phyloP scores from a whole-genome alignment of 345 rosid genomes.

The Camelina laxa region DNA sequence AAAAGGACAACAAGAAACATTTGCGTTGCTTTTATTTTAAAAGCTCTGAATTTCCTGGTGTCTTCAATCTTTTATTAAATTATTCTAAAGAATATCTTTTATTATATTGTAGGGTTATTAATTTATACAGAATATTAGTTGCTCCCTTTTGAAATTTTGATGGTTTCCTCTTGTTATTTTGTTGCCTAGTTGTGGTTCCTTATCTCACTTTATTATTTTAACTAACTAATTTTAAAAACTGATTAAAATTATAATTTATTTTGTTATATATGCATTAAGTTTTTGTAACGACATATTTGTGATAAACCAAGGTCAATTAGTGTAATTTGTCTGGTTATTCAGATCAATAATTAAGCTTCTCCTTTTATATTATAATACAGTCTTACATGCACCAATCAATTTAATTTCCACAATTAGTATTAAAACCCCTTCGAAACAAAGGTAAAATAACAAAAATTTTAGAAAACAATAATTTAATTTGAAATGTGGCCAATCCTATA shows the following conservation, averaged over 20 bases:
- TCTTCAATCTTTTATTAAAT: constrained; percentile 40
- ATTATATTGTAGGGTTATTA: constrained; percentile 37
- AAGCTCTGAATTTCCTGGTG: constrained; percentile 50
- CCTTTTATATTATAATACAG: constrained; percentile 4
- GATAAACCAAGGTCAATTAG: constrained; percentile 32
- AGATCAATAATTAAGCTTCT: constrained; percentile 29
- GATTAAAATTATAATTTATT: neutral
- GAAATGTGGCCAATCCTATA: neutral
- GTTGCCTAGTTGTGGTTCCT: constrained; percentile 61
- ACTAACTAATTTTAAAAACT: constrained; percentile 24
- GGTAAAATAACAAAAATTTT: neutral
- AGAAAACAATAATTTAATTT: neutral
- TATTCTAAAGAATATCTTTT: constrained; percentile 22
- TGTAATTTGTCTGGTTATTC: constrained; percentile 37
- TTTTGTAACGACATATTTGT: constrained; percentile 14
- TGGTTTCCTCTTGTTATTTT: constrained; percentile 80
- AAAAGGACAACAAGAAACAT: constrained; percentile 76
- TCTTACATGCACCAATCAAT: constrained; percentile 4
- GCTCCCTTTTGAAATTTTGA: constrained; percentile 59
- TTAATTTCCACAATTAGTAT: neutral
- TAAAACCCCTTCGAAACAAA: neutral
- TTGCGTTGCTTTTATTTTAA: constrained; percentile 42
- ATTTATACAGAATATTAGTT: constrained; percentile 39
- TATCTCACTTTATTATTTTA: constrained; percentile 47
- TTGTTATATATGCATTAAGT: neutral